phyloP scores from a whole-genome alignment of 2,329 filamentous ascomycete genomes.

The Xylaria hypoxylon region DNA sequence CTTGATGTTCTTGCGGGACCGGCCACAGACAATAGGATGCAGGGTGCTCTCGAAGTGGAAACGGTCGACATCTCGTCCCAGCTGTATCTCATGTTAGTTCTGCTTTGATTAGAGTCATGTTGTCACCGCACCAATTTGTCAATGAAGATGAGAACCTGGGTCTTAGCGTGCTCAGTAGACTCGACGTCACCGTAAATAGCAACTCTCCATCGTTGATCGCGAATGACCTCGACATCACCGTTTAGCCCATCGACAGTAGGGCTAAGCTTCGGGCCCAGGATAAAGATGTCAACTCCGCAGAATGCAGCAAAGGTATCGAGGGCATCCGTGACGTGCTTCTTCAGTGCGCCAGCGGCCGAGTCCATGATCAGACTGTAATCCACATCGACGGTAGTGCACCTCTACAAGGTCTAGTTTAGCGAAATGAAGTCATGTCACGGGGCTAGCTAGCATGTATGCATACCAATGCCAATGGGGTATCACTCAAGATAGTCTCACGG shows the following conservation, averaged over 20 bases:
- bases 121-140: slow-evolving; percentile 80
- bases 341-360: slow-evolving; percentile 72
- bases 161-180: slow-evolving; percentile 97
- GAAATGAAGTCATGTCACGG: slow-evolving; percentile 37
- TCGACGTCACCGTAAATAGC: slow-evolving; percentile 96
- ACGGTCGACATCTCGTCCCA: slow-evolving; percentile 49
- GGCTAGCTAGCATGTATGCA: slow-evolving; percentile 53
- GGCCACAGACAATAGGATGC: slow-evolving; percentile 92
- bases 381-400: slow-evolving; percentile 92
- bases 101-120: slow-evolving; percentile 7
- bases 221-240: slow-evolving; percentile 83
- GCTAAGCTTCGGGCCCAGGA: slow-evolving; percentile 88
- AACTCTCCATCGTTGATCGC: slow-evolving; percentile 90
- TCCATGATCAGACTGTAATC: slow-evolving; percentile 92
- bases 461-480: slow-evolving; percentile 93
- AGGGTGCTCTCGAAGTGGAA: slow-evolving; percentile 63
- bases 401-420: slow-evolving; percentile 65
- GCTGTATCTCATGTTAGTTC: slow-evolving; percentile 44
- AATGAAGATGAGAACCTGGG: slow-evolving; percentile 94
- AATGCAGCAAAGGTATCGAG: slow-evolving; percentile 88
- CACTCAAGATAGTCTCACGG: slow-evolving; percentile 88
- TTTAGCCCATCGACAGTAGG: slow-evolving; percentile 80
- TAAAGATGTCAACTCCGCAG: slow-evolving; percentile 95
- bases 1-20: slow-evolving; percentile 97
- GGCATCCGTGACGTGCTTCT: slow-evolving; percentile 81